These are phyloP conservation scores for Myxozyma mucilagina DNA, from an alignment of 805 yeast species.

Conservation along the genomic window DNA sequence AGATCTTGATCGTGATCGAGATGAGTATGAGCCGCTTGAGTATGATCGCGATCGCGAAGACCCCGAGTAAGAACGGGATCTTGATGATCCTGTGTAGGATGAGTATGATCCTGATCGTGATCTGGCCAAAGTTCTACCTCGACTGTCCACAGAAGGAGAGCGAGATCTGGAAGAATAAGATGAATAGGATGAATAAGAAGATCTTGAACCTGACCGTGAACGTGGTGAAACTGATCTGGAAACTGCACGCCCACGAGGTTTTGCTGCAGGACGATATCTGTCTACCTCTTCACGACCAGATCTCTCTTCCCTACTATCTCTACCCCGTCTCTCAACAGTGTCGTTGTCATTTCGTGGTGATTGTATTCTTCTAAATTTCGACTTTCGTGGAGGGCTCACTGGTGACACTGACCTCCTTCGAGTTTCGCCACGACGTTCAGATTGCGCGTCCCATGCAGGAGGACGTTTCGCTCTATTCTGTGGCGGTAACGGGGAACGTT, in stretches of 20 bases:
- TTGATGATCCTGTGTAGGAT: background rate
- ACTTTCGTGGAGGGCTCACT: background rate
- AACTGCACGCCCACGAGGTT: background rate
- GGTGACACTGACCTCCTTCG: conserved; percentile 1
- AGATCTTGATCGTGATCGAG: conserved; percentile 10
- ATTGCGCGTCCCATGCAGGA: conserved; percentile 11
- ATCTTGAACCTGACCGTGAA: background rate
- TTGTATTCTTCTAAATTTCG: background rate
- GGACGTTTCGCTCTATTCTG: conserved; percentile 8
- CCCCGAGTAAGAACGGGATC: background rate
- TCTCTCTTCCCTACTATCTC: background rate
- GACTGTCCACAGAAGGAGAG: conserved; percentile 9
- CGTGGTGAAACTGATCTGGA: conserved; percentile 1
- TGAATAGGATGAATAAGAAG: conserved; percentile 2
- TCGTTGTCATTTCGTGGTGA: background rate
- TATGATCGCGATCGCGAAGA: conserved; percentile 10
- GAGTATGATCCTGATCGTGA: conserved; percentile 5
- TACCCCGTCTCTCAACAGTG: background rate
- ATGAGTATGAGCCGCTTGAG: conserved; percentile 3
- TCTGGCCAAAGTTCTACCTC: conserved; percentile 7
- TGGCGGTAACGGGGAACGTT: conserved; percentile 2
- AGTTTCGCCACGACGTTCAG: background rate
- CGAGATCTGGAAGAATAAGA: conserved; percentile 7
- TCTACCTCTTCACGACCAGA: background rate
- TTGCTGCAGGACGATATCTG: background rate